These are phyloP conservation scores for Dictyostelium firmibasis DNA, from an alignment of 78 protist genomes.

Conservation along the genomic window DNA sequence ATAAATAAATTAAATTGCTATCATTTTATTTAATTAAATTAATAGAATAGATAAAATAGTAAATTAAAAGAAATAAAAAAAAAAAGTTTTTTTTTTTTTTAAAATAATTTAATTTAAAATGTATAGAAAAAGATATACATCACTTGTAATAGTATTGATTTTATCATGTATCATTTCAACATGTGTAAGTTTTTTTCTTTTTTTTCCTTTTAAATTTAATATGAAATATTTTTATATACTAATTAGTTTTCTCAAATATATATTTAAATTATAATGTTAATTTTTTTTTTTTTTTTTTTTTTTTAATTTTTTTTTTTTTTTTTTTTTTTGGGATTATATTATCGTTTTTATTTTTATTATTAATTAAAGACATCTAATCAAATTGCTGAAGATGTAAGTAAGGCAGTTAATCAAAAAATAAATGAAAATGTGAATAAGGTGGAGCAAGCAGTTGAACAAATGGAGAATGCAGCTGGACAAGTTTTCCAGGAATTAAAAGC, in stretches of 20 bases:
- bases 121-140: neutral
- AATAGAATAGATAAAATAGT: too few species aligned
- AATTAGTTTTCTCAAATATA: too few species aligned
- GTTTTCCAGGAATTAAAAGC: neutral
- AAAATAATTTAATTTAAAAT: too few species aligned
- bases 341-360: too few species aligned
- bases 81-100: neutral
- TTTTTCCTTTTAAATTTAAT: too few species aligned
- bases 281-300: neutral
- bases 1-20: too few species aligned
- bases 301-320: neutral
- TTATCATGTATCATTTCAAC: neutral
- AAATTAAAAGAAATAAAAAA: too few species aligned
- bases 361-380: neutral
- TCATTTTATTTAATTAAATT: too few species aligned
- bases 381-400: neutral
- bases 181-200: neutral
- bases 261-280: too few species aligned
- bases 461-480: neutral
- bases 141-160: neutral
- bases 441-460: neutral
- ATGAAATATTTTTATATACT: too few species aligned
- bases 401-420: neutral
- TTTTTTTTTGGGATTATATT: too few species aligned
- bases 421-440: neutral